Evolutionary conservation across 2,329 filamentous ascomycete species (phyloP).

Genomic region (Periconia sp.): DNA sequence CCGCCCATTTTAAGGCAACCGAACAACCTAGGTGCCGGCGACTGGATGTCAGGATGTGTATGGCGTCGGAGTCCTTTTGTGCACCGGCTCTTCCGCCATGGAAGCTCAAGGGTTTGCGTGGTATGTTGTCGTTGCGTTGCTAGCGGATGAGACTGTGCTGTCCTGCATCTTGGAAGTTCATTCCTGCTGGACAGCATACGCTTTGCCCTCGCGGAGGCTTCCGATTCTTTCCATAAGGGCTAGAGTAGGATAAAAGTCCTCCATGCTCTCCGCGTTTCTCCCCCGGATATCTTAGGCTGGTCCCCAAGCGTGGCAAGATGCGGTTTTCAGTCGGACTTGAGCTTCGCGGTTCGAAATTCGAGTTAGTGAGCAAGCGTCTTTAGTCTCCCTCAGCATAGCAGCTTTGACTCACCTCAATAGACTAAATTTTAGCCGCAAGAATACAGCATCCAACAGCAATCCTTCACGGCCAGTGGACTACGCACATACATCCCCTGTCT

Average conservation of each 20-base stretch:
- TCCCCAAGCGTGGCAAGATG: slow-evolving; percentile 16
- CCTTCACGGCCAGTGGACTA: background rate
- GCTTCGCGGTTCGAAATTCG: slow-evolving; percentile 8
- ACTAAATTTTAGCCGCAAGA: slow-evolving; percentile 10
- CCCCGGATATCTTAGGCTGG: slow-evolving; percentile 10
- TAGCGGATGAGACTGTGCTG: background rate
- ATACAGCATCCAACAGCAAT: background rate
- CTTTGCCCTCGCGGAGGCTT: background rate
- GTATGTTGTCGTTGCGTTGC: background rate
- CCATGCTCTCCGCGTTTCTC: slow-evolving; percentile 2
- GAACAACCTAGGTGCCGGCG: background rate
- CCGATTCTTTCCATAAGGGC: background rate
- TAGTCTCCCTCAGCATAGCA: background rate
- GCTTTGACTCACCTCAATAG: slow-evolving; percentile 7
- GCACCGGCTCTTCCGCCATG: background rate
- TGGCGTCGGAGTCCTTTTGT: slow-evolving; percentile 1
- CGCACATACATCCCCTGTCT: background rate
- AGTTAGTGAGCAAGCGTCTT: slow-evolving; percentile 16
- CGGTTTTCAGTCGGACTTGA: slow-evolving; percentile 8
- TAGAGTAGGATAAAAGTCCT: slow-evolving; percentile 13
- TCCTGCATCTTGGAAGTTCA: background rate
- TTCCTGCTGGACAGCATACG: slow-evolving; percentile 9
- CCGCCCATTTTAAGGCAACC: slow-evolving; percentile 13
- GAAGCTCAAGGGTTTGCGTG: slow-evolving; percentile 1
- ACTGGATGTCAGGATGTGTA: background rate